phyloP scores from a whole-genome alignment of 2,329 filamentous ascomycete genomes.

The Dactylonectria macrodidyma region DNA sequence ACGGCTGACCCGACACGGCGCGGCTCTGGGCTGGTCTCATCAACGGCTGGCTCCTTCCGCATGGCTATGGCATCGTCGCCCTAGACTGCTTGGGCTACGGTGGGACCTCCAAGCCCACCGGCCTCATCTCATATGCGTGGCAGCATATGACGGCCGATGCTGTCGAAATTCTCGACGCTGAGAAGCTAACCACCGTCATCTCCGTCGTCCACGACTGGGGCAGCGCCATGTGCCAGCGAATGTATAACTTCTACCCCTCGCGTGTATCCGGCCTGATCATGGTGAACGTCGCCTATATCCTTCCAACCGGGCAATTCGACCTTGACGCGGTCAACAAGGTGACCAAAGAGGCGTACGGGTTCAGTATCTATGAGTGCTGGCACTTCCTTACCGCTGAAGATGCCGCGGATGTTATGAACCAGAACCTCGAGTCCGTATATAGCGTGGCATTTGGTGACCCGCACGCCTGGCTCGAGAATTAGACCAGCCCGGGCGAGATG shows the following conservation, averaged over 20 bases:
- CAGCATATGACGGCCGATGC: constrained; percentile 52
- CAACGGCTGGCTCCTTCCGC: constrained; percentile 54
- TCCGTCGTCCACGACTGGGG: constrained; percentile 68
- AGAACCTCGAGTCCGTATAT: constrained; percentile 57
- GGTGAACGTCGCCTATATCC: constrained; percentile 59
- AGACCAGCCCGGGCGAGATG: constrained; percentile 54
- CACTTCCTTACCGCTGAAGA: constrained; percentile 60
- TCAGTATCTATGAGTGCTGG: constrained; percentile 60
- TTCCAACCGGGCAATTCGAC: constrained; percentile 54
- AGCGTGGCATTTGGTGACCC: constrained; percentile 51
- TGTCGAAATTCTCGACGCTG: constrained; percentile 57
- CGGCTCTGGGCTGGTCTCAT: no score
- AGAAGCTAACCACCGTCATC: constrained; percentile 54
- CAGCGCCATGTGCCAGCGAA: constrained; percentile 51
- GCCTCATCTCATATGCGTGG: constrained; percentile 53
- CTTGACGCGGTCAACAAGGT: constrained; percentile 52
- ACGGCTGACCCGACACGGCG: constrained; percentile 18
- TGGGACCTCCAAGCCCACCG: constrained; percentile 58
- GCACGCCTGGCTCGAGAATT: constrained; percentile 51
- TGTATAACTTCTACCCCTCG: constrained; percentile 59
- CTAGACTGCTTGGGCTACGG: constrained; percentile 58
- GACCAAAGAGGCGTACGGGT: constrained; percentile 54
- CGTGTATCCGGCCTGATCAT: constrained; percentile 59
- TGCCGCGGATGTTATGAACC: constrained; percentile 54
- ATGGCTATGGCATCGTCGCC: constrained; percentile 55